Conservation (phyloP, 192 early-diverging fungal genomes). For the Umbelopsis sp. region DNA sequence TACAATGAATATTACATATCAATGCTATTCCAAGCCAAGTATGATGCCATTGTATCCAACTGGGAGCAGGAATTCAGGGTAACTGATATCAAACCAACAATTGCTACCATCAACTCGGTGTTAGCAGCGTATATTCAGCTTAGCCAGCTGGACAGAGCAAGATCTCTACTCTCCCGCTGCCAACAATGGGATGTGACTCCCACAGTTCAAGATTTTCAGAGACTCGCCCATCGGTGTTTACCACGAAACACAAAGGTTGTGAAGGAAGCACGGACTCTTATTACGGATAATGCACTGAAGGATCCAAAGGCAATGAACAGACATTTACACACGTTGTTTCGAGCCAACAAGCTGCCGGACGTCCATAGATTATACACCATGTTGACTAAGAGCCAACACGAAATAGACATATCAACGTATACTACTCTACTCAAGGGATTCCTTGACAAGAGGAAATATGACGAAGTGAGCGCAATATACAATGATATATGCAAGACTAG, state of each 20-base stretch:
- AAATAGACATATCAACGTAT: constrained; percentile 26
- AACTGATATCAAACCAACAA: constrained; percentile 8
- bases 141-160: constrained; percentile 20
- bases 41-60: constrained; percentile 25
- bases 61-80: constrained; percentile 4
- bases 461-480: constrained; percentile 12
- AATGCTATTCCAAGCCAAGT: constrained; percentile 28
- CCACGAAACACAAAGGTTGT: constrained; percentile 10
- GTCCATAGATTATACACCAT: neutral
- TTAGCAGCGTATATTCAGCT: constrained; percentile 30
- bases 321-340: constrained; percentile 29
- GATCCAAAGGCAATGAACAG: constrained; percentile 17
- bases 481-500: constrained; percentile 15
- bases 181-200: constrained; percentile 18
- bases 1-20: constrained; percentile 39
- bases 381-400: neutral
- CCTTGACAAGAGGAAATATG: constrained; percentile 9
- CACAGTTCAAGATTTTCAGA: constrained; percentile 22
- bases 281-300: neutral
- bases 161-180: constrained; percentile 13
- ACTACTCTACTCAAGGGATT: constrained; percentile 21
- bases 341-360: constrained; percentile 1
- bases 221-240: constrained; percentile 28
- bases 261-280: neutral
- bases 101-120: constrained; percentile 30